These are phyloP conservation scores for Plasmodium billcollinsi DNA, from an alignment of 169 alveolate genomes.

Conservation along the genomic window DNA sequence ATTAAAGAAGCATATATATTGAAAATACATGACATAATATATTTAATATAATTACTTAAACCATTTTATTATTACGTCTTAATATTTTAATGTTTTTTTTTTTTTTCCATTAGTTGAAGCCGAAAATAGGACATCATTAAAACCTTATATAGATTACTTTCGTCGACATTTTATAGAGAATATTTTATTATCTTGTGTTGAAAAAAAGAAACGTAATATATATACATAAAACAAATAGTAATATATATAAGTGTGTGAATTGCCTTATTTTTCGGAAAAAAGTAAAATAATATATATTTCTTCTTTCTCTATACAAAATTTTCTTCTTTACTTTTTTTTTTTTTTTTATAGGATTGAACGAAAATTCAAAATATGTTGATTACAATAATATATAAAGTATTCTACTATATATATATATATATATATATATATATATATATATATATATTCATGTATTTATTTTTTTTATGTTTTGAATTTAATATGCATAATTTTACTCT, in stretches of 20 bases:
- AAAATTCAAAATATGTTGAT: slow-evolving; percentile 38
- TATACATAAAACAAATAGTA: not conserved
- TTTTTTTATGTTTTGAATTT: slow-evolving; percentile 4
- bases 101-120: slow-evolving; percentile 36
- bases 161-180: slow-evolving; percentile 63
- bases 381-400: slow-evolving; percentile 19
- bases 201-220: slow-evolving; percentile 57
- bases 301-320: not conserved
- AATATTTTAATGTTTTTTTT: not conserved
- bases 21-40: not conserved
- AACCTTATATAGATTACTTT: slow-evolving; percentile 54
- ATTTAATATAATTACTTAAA: not conserved
- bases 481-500: not conserved
- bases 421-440: not conserved
- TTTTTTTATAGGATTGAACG: slow-evolving; percentile 53
- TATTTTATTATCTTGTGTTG: slow-evolving; percentile 54
- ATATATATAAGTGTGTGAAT: not conserved
- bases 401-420: not conserved
- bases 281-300: not conserved
- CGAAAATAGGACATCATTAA: slow-evolving; percentile 69
- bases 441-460: not conserved
- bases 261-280: too few species aligned
- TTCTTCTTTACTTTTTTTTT: slow-evolving; percentile 16
- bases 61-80: not conserved
- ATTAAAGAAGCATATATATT: not conserved